A percentile compares a stretch with the other conserved stretches of the same genome.
Conservation (phyloP, 169 alveolate species). For the Plasmodium ovale region DNA sequence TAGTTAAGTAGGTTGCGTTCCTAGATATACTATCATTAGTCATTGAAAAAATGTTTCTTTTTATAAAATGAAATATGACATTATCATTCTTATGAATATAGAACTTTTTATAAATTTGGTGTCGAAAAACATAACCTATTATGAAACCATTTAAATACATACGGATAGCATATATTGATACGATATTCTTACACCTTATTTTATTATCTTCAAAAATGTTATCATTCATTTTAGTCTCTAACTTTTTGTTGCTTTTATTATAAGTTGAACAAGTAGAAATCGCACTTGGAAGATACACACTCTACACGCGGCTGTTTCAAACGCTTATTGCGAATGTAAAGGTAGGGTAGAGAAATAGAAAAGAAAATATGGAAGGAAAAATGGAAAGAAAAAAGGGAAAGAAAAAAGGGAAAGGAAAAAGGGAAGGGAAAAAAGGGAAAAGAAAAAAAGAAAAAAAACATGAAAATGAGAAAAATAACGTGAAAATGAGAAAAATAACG, state of each 20-base stretch:
- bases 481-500: too few relatives aligned
- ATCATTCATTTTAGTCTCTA: conserved; percentile 34
- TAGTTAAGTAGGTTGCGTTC: conserved; percentile 2
- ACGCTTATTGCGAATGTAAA: neutral
- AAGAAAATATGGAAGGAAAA: neutral
- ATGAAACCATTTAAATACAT: conserved; percentile 71
- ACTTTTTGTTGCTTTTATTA: neutral
- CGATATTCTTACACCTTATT: conserved; percentile 44
- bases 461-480: too few relatives aligned
- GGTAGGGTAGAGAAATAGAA: neutral
- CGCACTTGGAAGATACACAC: too few relatives aligned
- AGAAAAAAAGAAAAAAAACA: neutral
- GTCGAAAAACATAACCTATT: conserved; percentile 67
- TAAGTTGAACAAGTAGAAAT: neutral
- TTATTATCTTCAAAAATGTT: conserved; percentile 36
- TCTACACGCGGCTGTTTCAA: too few relatives aligned
- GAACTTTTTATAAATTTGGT: conserved; percentile 41
- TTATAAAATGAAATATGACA: conserved; percentile 32
- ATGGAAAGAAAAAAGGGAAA: neutral
- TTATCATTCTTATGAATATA: conserved; percentile 52
- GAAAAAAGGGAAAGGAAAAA: neutral
- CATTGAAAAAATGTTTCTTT: conserved; percentile 1
- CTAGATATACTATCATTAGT: neutral
- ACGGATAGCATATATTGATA: conserved; percentile 66
- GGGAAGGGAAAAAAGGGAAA: neutral